Conservation (phyloP, 306 rosid genomes). For the Cucurbita ficifolia region DNA sequence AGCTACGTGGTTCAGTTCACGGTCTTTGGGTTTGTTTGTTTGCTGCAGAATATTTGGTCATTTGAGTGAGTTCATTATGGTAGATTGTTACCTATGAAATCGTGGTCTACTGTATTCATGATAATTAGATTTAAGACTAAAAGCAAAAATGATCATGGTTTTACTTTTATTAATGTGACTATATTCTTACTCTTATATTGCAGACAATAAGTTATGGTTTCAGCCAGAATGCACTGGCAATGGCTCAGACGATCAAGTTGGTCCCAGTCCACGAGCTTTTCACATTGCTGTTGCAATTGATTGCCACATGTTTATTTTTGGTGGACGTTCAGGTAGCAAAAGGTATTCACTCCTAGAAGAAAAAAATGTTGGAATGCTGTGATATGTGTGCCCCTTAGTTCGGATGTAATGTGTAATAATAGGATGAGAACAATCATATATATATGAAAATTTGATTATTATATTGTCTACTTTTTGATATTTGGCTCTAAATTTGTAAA, state of each 20-base stretch:
- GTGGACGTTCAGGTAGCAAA: slow-evolving; percentile 74
- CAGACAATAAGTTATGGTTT: slow-evolving; percentile 74
- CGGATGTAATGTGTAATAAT: neutral
- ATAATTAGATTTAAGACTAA: neutral
- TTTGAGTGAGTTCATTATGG: neutral
- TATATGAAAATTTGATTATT: neutral
- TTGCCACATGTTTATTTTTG: slow-evolving; percentile 94
- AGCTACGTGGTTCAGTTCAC: neutral
- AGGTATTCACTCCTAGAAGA: slow-evolving; percentile 26
- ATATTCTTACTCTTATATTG: neutral
- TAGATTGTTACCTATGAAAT: neutral
- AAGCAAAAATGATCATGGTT: neutral
- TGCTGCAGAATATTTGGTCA: neutral
- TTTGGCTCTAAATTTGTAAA: neutral
- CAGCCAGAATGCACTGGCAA: slow-evolving; percentile 88
- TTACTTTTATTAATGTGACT: neutral
- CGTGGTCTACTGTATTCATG: neutral
- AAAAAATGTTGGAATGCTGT: neutral
- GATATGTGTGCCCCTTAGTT: neutral
- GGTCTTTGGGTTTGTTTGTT: neutral
- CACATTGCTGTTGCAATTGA: slow-evolving; percentile 83
- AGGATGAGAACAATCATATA: neutral
- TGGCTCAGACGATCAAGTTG: slow-evolving; percentile 66
- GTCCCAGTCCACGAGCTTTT: slow-evolving; percentile 85
- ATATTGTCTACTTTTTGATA: neutral